These are phyloP conservation scores for Silene uniflora DNA, from an alignment of 148 eudicot genomes.

Conservation along the genomic window DNA sequence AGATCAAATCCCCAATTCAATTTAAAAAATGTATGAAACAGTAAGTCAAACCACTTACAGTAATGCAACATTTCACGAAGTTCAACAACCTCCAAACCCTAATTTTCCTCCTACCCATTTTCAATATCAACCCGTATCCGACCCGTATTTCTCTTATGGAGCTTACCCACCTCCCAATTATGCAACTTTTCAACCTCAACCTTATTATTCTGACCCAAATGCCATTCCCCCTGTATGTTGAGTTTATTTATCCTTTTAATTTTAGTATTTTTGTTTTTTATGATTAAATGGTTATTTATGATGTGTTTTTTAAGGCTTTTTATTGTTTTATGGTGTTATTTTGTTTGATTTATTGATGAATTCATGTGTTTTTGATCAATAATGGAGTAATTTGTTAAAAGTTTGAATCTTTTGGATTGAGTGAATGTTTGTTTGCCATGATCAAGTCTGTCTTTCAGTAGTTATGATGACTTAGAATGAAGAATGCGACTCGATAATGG, in stretches of 20 bases:
- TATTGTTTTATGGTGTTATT: not conserved
- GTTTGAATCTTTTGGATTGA: not conserved
- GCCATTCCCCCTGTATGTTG: not conserved
- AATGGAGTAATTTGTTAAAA: not conserved
- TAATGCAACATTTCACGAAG: not conserved
- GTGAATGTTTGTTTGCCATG: too few species aligned
- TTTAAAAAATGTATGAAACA: conserved; percentile 7
- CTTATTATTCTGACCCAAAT: conserved; percentile 7
- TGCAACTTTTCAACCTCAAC: not conserved
- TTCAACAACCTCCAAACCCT: not conserved
- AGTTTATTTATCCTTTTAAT: not conserved
- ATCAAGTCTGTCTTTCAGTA: not conserved
- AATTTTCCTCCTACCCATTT: not conserved
- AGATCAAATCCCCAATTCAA: not conserved
- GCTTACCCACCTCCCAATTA: not conserved
- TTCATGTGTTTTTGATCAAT: not conserved
- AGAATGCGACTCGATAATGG: not conserved
- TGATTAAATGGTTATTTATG: not conserved
- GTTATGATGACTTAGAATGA: not conserved
- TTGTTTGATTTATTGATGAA: not conserved
- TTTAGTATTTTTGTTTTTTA: too few species aligned
- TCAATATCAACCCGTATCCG: not conserved
- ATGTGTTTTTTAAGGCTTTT: not conserved
- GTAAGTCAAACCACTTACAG: not conserved
- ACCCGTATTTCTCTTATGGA: not conserved